Base-by-base conservation (phyloP, 2,329 filamentous ascomycete species). In the Aspergillus tanneri region DNA sequence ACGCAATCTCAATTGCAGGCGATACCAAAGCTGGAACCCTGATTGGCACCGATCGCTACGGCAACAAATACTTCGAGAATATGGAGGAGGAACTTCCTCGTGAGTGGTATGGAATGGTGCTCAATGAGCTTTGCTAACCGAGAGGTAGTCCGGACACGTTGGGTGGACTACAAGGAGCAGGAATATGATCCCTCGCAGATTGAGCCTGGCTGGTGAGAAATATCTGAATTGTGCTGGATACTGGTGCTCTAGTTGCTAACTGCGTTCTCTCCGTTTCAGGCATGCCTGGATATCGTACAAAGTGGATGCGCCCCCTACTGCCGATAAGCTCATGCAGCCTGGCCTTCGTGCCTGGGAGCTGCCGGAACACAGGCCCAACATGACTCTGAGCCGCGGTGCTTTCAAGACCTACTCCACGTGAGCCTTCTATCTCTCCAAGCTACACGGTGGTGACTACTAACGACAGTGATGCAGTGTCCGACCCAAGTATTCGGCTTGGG, bases 41-140 rank as follows among this genome's bases (percentile, higher is more conserved):
- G 59, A 83, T 99, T 58, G 93, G 86, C 63, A 82, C 77, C 65
- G 93, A 99, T 77, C 83, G 85, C 72, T 95, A 85, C 69, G 95
- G 93, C 72, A 99, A 99, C 84, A 97, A 96, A 77, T 99, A 81
- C 81, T 99, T 83, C 71, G 93, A 99, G 81, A 96, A 99, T 78
- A 73, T 83, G 66, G 75, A 78, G 53, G 90, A 97, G 69, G 93
- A 99, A 73, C 80, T 99, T 51, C 93, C 93, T 49, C 78, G 89
- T 95, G 78, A 69, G 86, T 56, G 42, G 44, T 43, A 18, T 18
- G 27, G 35, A 40, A 36, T 22, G 40, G 39, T 40, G 49, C 46
- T 10, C 58, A 21, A 11, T 39, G 28, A 16, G 16, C 18, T 45
- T 55, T 42, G 41, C 54, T 62, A 39, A 63, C 43, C 21, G 11